phyloP scores from a whole-genome alignment of 768 basidiomycete genomes.

The Boletus sp. region DNA sequence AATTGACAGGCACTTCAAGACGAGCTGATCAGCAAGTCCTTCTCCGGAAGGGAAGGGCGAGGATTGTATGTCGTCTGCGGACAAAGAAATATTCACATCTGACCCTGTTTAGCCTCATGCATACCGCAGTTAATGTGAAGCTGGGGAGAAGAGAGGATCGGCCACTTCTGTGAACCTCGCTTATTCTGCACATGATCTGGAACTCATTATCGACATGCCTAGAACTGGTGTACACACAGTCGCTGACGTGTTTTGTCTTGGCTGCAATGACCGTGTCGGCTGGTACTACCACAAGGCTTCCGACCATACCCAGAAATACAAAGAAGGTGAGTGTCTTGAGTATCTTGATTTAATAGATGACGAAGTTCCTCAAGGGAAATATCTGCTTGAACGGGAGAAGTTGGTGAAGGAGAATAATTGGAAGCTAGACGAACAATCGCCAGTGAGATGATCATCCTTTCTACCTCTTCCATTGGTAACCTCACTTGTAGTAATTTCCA shows the following conservation, averaged over 20 bases:
- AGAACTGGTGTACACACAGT: constrained; percentile 83
- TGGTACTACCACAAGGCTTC: constrained; percentile 84
- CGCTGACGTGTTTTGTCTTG: constrained; percentile 74
- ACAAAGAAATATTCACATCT: neutral
- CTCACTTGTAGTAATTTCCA: neutral
- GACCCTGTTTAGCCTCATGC: constrained; percentile 53
- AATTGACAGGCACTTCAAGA: constrained; percentile 67
- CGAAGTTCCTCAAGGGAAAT: constrained; percentile 56
- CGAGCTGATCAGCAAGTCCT: constrained; percentile 80
- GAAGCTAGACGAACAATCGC: constrained; percentile 49
- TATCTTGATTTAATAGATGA: neutral
- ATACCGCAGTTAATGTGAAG: constrained; percentile 73
- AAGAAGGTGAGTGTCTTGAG: constrained; percentile 55
- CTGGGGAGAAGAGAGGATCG: constrained; percentile 73
- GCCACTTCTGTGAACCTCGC: constrained; percentile 53
- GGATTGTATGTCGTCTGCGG: constrained; percentile 57
- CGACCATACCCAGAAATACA: constrained; percentile 77
- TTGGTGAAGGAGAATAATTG: constrained; percentile 81
- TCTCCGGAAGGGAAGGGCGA: constrained; percentile 78
- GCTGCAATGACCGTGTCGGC: constrained; percentile 74
- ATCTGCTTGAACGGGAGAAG: constrained; percentile 75
- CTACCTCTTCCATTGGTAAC: neutral
- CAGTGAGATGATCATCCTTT: neutral
- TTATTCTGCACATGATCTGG: neutral
- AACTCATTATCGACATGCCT: constrained; percentile 4